Percentiles rank a stretch among this genome's conserved stretches.
phyloP scores from a whole-genome alignment of 2,329 filamentous ascomycete species.

The Colletotrichum caudatum region DNA sequence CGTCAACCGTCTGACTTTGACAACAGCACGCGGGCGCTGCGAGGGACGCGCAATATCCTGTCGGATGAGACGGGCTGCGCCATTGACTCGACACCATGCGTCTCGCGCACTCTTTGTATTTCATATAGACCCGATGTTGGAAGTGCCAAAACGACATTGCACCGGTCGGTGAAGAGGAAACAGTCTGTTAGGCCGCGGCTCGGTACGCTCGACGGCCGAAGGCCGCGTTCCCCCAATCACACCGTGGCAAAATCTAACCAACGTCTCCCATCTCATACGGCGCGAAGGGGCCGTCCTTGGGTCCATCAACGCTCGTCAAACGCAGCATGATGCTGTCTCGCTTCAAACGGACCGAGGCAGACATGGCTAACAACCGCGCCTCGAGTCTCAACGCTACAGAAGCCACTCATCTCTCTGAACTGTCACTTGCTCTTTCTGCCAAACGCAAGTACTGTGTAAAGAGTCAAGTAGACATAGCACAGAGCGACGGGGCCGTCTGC shows the following conservation, averaged over 20 bases:
- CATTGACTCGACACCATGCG: constrained; percentile 27
- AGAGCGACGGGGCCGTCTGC: constrained; percentile 1
- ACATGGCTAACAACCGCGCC: background rate
- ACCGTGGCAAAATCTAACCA: background rate
- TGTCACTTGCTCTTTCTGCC: background rate
- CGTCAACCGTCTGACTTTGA: constrained; percentile 25
- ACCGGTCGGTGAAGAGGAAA: constrained; percentile 8
- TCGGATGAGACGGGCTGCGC: constrained; percentile 32
- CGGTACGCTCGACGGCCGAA: background rate
- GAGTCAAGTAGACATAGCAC: background rate
- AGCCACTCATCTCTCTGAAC: background rate
- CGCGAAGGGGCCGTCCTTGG: constrained; percentile 2
- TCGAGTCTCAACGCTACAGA: background rate
- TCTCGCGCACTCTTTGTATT: constrained; percentile 3
- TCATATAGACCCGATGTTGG: constrained; percentile 3
- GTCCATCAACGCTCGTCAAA: background rate
- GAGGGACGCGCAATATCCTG: constrained; percentile 30
- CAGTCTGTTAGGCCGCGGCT: constrained; percentile 19
- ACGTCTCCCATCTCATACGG: background rate
- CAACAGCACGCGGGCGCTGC: constrained; percentile 5
- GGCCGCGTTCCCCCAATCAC: background rate
- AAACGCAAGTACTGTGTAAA: background rate
- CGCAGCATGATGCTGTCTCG: constrained; percentile 1
- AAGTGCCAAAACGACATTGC: constrained; percentile 2
- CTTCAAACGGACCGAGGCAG: background rate